Percentiles rank a stretch among this genome's conserved stretches.
Evolutionary conservation across 23 red algal genomes (phyloP).

Genomic region (Gracilariopsis chorda): DNA sequence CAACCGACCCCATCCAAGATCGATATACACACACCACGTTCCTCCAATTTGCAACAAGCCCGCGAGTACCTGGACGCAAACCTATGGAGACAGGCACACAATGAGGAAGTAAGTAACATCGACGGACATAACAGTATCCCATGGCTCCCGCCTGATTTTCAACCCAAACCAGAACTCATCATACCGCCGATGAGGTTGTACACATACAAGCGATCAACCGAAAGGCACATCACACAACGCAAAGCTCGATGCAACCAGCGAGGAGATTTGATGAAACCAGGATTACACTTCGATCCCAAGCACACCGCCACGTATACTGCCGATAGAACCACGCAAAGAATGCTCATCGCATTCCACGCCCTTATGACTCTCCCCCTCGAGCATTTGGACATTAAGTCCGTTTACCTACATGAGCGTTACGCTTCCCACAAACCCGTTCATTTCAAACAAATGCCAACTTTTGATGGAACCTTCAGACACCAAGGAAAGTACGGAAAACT

Average conservation of each 20-base stretch:
- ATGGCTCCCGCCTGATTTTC: too few relatives aligned
- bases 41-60: neutral
- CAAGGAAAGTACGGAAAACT: neutral
- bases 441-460: neutral
- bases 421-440: neutral
- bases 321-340: neutral
- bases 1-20: neutral
- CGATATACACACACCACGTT: neutral
- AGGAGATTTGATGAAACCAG: constrained; percentile 29
- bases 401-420: neutral
- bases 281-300: constrained; percentile 16
- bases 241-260: neutral
- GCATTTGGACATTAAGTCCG: neutral
- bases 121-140: too few relatives aligned
- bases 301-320: neutral
- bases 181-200: too few relatives aligned
- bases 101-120: too few relatives aligned
- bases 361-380: neutral
- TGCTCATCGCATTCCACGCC: neutral
- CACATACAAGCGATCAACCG: too few relatives aligned
- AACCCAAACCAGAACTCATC: too few relatives aligned
- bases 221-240: neutral
- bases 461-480: neutral
- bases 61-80: neutral
- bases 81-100: neutral